Base-by-base conservation (phyloP, 495 filamentous ascomycete species). In the Entonaema liquescens region DNA sequence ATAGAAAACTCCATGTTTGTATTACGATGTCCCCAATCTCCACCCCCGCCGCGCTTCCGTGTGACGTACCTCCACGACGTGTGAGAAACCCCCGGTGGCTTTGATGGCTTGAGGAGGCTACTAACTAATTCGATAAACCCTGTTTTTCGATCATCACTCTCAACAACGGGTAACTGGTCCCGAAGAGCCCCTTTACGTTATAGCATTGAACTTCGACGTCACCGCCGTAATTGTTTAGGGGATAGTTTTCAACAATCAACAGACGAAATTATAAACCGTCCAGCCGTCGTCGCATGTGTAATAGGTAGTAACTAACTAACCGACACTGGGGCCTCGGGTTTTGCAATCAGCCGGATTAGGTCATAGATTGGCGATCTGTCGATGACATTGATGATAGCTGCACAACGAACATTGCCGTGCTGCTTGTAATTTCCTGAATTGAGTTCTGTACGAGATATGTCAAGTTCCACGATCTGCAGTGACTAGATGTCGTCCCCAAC, bases 1-100 rank as follows among this genome's bases (percentile, higher is more conserved):
- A 4, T 58, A 21, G 44, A 33, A 40, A 40, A 47, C 29, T 17
- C 49, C 36, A 52, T 21, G 29, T 36, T 6, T 63, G 63, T 63
- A 44, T 54, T 36, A 67, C 59, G 35, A 50, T 59, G 64, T 6
- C 9, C 49, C 50, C 6, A 68, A 68, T 68, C 70, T 62, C 70
- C 70, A 68, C 70, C 70, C 70, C 70, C 70, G 56, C 70, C 64
- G 31, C 63, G 42, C 56, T 47, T 47, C 50, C 33, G 60, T 72
- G 65, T 72, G 65, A 68, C 70, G 49, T 58, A 57, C 17, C 60
- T 40, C 59, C 64, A 68, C 55, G 69, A 54, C 6, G 36, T 21
- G 40, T 26, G 42, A 65, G 17, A 23, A 50, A 33, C 11, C 12
- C 42, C 52, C n/a, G n/a, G 33, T 71, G 44, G 62, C 52, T 62